Evolutionary conservation across 2,329 filamentous ascomycete species (phyloP).

Genomic region (Fragosphaeria purpurea): DNA sequence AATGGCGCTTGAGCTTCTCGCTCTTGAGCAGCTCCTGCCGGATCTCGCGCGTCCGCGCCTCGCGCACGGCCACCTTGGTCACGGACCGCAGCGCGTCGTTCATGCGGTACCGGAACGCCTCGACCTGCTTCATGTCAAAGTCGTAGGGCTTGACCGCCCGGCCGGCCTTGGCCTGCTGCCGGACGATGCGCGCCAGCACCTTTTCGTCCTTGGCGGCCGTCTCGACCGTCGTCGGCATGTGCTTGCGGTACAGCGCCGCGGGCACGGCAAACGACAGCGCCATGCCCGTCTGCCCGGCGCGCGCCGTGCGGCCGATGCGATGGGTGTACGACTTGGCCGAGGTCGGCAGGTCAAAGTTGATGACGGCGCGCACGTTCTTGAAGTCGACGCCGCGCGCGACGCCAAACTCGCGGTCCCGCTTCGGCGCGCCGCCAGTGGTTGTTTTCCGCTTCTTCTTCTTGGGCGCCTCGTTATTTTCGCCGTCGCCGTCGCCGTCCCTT

Average conservation of each 20-base stretch:
- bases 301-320: conserved; percentile 84
- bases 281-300: conserved; percentile 86
- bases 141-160: conserved; percentile 80
- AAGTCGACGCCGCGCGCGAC: conserved; percentile 97
- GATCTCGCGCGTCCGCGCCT: conserved; percentile 80
- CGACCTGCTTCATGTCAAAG: conserved; percentile 90
- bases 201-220: conserved; percentile 76
- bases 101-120: conserved; percentile 91
- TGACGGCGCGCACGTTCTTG: conserved; percentile 83
- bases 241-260: conserved; percentile 70
- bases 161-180: conserved; percentile 70
- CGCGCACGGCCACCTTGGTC: conserved; percentile 79
- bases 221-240: conserved; percentile 72
- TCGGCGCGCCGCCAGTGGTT: conserved; percentile 23
- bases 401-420: conserved; percentile 77
- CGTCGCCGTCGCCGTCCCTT: conserved; percentile 18
- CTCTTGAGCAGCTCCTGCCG: conserved; percentile 84
- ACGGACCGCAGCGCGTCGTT: conserved; percentile 84
- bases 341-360: conserved; percentile 93
- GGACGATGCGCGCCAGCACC: conserved; percentile 67
- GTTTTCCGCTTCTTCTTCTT: conserved; percentile 60
- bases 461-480: conserved; percentile 20
- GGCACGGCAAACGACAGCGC: conserved; percentile 93
- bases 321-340: conserved; percentile 93
- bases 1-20: conserved; percentile 89